Conservation (phyloP, 371 early-diverging fungal species). For the Mucor lusitanicus region DNA sequence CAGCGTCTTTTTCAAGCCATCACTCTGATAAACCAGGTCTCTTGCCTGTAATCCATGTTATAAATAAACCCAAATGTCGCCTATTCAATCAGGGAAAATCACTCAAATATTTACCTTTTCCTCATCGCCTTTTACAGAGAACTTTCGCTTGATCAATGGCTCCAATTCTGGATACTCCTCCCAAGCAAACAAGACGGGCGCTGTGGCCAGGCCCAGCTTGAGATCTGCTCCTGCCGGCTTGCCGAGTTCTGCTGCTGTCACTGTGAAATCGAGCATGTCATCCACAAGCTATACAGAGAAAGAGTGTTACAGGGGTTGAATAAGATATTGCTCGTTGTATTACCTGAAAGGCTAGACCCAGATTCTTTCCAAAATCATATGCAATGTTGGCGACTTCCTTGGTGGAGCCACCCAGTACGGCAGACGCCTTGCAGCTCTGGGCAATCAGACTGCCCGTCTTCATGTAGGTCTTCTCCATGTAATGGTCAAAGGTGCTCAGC, state of each 20-base stretch:
- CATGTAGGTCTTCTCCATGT: constrained; percentile 88
- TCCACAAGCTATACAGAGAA: constrained; percentile 70
- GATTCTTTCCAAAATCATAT: constrained; percentile 82
- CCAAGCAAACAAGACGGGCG: constrained; percentile 94
- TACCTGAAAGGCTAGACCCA: constrained; percentile 94
- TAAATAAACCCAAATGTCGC: constrained; percentile 1
- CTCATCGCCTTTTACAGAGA: constrained; percentile 50
- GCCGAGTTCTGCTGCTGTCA: constrained; percentile 77
- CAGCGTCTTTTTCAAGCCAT: constrained; percentile 68
- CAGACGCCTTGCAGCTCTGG: constrained; percentile 82
- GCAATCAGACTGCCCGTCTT: constrained; percentile 93
- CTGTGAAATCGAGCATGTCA: constrained; percentile 92
- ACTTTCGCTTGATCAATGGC: constrained; percentile 85
- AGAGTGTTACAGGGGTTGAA: constrained; percentile 1
- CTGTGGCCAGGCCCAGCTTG: constrained; percentile 56
- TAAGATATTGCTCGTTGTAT: neutral
- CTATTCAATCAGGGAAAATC: neutral
- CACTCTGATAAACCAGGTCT: constrained; percentile 68
- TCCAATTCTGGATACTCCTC: constrained; percentile 87
- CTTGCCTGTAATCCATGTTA: constrained; percentile 50
- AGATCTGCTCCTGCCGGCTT: constrained; percentile 46
- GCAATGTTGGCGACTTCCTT: constrained; percentile 73
- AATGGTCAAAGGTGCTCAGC: constrained; percentile 70
- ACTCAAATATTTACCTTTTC: constrained; percentile 4
- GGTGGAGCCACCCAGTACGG: constrained; percentile 77